A percentile compares a stretch with the other conserved stretches of the same genome.
These are phyloP conservation scores for Datura wrightii DNA, from an alignment of 257 asterid species.

Conservation along the genomic window DNA sequence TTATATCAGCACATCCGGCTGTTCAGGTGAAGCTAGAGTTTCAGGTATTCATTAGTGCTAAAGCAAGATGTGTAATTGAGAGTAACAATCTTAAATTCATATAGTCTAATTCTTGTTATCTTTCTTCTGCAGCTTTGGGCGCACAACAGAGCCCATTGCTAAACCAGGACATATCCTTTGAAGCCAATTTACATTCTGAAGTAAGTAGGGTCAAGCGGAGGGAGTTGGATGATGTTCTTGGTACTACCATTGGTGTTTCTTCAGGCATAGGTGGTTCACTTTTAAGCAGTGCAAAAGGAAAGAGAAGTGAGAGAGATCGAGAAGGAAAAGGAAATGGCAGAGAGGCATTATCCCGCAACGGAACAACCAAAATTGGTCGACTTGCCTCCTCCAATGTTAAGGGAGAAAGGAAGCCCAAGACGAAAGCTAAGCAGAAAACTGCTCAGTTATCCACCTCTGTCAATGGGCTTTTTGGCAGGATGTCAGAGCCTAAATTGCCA, in stretches of 20 bases:
- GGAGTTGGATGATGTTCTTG: constrained; percentile 78
- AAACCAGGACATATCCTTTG: constrained; percentile 62
- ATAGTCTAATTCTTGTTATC: background rate
- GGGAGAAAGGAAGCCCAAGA: constrained; percentile 86
- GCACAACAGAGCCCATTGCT: constrained; percentile 72
- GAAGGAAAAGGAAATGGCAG: constrained; percentile 83
- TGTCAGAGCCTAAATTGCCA: constrained; percentile 61
- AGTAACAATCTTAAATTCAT: background rate
- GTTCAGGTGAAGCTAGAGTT: constrained; percentile 67
- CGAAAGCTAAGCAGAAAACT: constrained; percentile 84
- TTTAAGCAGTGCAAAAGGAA: constrained; percentile 80
- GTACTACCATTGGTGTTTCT: constrained; percentile 51
- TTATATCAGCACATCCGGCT: constrained; percentile 53
- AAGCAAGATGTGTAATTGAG: background rate
- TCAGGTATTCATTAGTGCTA: constrained; percentile 54
- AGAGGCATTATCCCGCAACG: constrained; percentile 66
- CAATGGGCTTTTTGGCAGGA: constrained; percentile 71
- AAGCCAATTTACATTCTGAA: constrained; percentile 57
- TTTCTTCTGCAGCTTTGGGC: constrained; percentile 61
- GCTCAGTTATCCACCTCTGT: constrained; percentile 72
- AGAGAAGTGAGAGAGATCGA: constrained; percentile 78
- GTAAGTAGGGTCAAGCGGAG: constrained; percentile 67
- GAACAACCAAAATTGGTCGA: constrained; percentile 69
- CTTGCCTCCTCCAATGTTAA: constrained; percentile 55
- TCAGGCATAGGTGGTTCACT: constrained; percentile 70